These are phyloP conservation scores for Aspergillus amoenus DNA, from an alignment of 2,329 filamentous ascomycete species.

Conservation along the genomic window DNA sequence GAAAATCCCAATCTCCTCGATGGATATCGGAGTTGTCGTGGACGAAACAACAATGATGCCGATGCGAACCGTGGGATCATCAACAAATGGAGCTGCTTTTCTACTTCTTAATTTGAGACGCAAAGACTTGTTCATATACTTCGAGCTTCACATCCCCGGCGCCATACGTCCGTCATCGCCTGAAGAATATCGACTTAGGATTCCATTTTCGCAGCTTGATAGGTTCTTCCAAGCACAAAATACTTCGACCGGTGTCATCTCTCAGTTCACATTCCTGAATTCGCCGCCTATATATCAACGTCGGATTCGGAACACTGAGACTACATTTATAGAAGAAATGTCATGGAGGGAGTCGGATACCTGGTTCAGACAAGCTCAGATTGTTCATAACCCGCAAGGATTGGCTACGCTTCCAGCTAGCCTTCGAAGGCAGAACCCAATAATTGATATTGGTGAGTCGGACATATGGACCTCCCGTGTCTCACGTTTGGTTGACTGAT, in stretches of 20 bases:
- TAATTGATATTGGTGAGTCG: constrained; percentile 59
- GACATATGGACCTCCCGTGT: too few relatives aligned
- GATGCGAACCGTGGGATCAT: constrained; percentile 50
- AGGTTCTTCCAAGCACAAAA: constrained; percentile 37
- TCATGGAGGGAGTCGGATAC: constrained; percentile 58
- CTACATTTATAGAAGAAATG: constrained; percentile 44
- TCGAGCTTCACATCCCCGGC: constrained; percentile 36
- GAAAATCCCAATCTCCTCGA: constrained; percentile 43
- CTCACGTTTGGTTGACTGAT: constrained; percentile 5
- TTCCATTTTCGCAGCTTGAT: constrained; percentile 47
- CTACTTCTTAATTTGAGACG: constrained; percentile 45
- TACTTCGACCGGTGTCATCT: constrained; percentile 16
- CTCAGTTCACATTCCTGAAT: constrained; percentile 41
- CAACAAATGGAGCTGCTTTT: constrained; percentile 23
- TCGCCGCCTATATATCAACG: constrained; percentile 49
- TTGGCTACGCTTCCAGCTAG: constrained; percentile 41
- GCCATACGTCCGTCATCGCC: constrained; percentile 6
- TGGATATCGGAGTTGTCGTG: constrained; percentile 65
- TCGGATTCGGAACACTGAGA: constrained; percentile 31
- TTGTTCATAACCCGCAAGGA: constrained; percentile 48
- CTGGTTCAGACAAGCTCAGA: constrained; percentile 65
- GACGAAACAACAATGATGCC: constrained; percentile 57
- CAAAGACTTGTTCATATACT: constrained; percentile 48
- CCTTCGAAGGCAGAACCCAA: constrained; percentile 50
- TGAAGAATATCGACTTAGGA: constrained; percentile 42